Evolutionary conservation across 2,329 filamentous ascomycete species (phyloP).

Genomic region (Xylariaceae sp.): DNA sequence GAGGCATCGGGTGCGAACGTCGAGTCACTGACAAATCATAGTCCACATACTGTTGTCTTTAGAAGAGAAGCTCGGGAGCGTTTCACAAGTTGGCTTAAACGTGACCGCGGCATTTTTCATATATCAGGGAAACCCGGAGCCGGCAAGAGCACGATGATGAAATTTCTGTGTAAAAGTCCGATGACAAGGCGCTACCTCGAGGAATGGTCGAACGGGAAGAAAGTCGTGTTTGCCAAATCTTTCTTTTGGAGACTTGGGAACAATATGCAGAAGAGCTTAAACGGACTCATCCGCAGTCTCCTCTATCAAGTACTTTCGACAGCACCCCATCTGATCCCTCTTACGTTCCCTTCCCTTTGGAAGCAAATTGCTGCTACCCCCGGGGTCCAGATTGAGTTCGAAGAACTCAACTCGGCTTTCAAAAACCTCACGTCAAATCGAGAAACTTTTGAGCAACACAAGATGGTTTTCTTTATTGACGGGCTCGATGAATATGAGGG

Average conservation of each 20-base stretch:
- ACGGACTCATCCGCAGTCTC: slow-evolving; percentile 24
- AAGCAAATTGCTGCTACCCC: not conserved
- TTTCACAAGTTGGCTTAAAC: slow-evolving; percentile 19
- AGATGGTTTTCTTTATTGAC: slow-evolving; percentile 17
- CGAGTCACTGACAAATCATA: not conserved
- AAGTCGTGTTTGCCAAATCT: slow-evolving; percentile 14
- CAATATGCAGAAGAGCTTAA: slow-evolving; percentile 22
- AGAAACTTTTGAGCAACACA: slow-evolving; percentile 3
- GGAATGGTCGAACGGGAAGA: slow-evolving; percentile 15
- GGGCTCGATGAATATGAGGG: slow-evolving; percentile 19
- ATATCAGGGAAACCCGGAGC: slow-evolving; percentile 33
- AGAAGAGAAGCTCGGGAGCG: not conserved
- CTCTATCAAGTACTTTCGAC: slow-evolving; percentile 22
- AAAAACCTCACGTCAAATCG: slow-evolving; percentile 1
- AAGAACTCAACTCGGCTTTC: slow-evolving; percentile 7
- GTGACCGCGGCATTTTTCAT: slow-evolving; percentile 20
- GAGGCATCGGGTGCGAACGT: no score
- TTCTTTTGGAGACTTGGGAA: slow-evolving; percentile 33
- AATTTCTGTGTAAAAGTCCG: slow-evolving; percentile 19
- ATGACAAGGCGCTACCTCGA: slow-evolving; percentile 9
- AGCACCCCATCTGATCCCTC: slow-evolving; percentile 7
- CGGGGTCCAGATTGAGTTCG: not conserved
- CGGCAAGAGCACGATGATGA: slow-evolving; percentile 35
- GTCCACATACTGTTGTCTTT: not conserved
- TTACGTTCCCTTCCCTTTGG: slow-evolving; percentile 21